Evolutionary conservation across 352 stramenopile genomes (phyloP), one percentile per base, ranked within the genome.

Genomic region (Globisporangium yorkense): DNA sequence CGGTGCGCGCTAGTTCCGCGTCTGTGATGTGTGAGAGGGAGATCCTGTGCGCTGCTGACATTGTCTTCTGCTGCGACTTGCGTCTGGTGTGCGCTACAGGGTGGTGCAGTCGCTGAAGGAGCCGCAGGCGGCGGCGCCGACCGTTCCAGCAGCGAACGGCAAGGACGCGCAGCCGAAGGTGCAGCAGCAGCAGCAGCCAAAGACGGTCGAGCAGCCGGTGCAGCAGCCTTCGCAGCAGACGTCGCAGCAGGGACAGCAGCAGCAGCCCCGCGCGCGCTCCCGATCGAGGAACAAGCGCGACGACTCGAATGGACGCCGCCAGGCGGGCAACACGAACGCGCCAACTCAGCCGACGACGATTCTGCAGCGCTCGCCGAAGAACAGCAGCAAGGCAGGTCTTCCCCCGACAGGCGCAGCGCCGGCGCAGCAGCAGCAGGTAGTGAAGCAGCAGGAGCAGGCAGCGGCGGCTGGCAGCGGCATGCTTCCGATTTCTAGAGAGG

Each of bases 401-500:
- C 60, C 54, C 15, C 60, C 54, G 41, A 52, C 59, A n/a, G 52
- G 35, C 44, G 44, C 50, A 2, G 20, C 31, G 27, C 39, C 48
- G 8, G 33, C 56, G 51, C 47, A 71, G 47, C 59, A 64, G 62
- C 56, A 43, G 37, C 37, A 43, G 37, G 37, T 43, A 43, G 37
- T 18, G 12, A 43, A 43, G 37, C 73, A 72, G 56, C 51, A 61
- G 50, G 29, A 47, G 49, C 39, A 71, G 71, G 57, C 60, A 73
- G 55, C 12, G 37, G 37, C 55, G 54, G 57, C 47, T 29, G 48
- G 33, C 47, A 74, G 51, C 45, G 73, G 68, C 21, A 87, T 87
- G 72, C 65, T 84, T 31, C 72, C 79, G 13, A 88, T 92, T 48
- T 91, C 79, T 6, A 82, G 81, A 50, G 82, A 79, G 37, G 82